Base-by-base conservation (phyloP, 2,329 filamentous ascomycete genomes). In the Verticillium longisporum region DNA sequence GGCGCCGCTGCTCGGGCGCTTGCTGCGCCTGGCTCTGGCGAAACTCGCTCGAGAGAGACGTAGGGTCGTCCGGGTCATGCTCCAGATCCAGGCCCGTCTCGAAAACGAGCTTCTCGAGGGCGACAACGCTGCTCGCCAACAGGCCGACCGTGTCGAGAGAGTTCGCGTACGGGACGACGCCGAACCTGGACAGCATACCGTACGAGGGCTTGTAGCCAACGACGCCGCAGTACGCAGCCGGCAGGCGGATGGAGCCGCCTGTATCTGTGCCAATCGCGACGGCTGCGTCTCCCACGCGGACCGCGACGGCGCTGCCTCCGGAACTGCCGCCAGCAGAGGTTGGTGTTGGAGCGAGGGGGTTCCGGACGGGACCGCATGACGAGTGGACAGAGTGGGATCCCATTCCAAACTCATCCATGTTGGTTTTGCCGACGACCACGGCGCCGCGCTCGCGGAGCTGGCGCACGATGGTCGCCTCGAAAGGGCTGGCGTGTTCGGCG, bases 351-450 rank as follows among this genome's bases (percentile, higher is more conserved):
- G 70, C 62, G 59, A 78, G 73, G 7, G 75, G 78, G 63, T 83
- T 87, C 59, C 72, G 77, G 4, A 94, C 89, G 1, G 84, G 72
- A 1, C 90, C 90, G 67, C 88, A 86, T 60, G 80, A 75, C 1
- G 91, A 92, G 68, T 88, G 87, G 58, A 78, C 77, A 1, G 91
- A 93, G 68, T 97, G 88, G 9, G 92, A 96, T 2, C 92, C 92
- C 93, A 97, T 97, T 33, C 92, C 92, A 72, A 97, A 97, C 72
- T 96, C 95, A 75, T 98, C 95, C 80, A 98, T 87, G 72, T 96
- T 97, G 2, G 92, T 93, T 74, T 97, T 97, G 6, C 89, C 89
- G 1, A 87, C 80, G 1, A 94, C 73, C 6, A 82, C 73, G 6
- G 85, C 87, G 53, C 88, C 89, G 4, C 83, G 80, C 33, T 78